Base-by-base conservation (phyloP, 2,329 filamentous ascomycete species). In the Corynespora cassiicola region DNA sequence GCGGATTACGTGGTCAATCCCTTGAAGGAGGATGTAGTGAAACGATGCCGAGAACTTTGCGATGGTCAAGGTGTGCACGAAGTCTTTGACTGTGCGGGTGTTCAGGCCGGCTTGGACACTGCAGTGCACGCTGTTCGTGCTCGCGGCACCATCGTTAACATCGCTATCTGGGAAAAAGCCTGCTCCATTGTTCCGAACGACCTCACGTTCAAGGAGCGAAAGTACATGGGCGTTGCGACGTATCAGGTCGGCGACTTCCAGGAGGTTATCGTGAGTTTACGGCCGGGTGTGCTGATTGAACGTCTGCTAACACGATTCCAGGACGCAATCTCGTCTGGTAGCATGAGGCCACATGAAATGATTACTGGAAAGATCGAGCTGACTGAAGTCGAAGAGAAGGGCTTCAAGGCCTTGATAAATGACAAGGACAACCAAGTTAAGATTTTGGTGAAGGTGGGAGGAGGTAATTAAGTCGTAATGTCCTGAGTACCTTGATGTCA, bases 81-180 rank as follows among this genome's bases (percentile, higher is more conserved):
- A 6, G 74, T 71, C 0, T 80, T 75, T 45, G 78, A 80, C 49
- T 75, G 73, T 19, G 76, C 78, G 2, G 78, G 78, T 8, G 75
- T 80, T 9, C 78, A 80, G 50, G 53, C 68, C 4, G 75, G 71
- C 6, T 65, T 80, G 6, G 73, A 79, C 36, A 62, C 70, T 35
- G 77, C 75, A 1, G 65, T 80, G 9, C 67, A 72, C 24, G 73
- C 75, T 1, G 65, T 77, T 20, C 70, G 75, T 24, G 74, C 75
- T 9, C 54, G 75, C 27, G 77, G 77, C 3, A 78, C 75, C 2
- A 65, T 79, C 19, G 71, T 80, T 38, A 80, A 80, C 38, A 77
- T 80, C 34, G 78, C 77, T 7, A 75, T 81, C 23, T 79, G 76
- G 76, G 76, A 78, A 58, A 77, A 78, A 56, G 58, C 70, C n/a